Evolutionary conservation across 2,329 filamentous ascomycete species (phyloP), one percentile per base, ranked within the genome.

Genomic region (Akanthomyces lecanii): DNA sequence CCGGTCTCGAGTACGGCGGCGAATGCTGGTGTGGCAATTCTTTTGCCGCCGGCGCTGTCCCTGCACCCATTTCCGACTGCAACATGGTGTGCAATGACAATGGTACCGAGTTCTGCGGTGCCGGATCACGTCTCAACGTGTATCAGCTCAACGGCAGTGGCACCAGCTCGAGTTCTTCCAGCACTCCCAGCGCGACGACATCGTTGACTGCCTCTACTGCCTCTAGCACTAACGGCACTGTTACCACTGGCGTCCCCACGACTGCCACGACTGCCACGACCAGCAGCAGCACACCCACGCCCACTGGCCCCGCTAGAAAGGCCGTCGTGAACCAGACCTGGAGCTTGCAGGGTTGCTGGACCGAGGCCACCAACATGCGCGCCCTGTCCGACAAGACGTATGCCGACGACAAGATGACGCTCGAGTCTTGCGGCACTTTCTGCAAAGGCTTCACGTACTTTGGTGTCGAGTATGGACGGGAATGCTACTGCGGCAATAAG

Each of bases 11-110:
- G 52, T 77, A 77, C n/a, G 75, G 75, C 1, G 74, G 74, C 47
- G 76, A 78, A 71, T 78, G 76, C 18, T 78, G 73, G 67, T 78
- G 76, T 7, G 76, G 72, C 1, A 73, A 75, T 61, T 21, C 33
- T 0, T 69, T 77, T 4, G 40, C 52, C 0, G 61, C 62, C 14
- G 75, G 72, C 0, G 67, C 76, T 0, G 62, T 72, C 1, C 63
- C 70, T 12, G 73, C 75, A 0, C 63, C 71, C 0, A 68, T 68
- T 2, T 55, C 66, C 0, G 73, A 77, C 1, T 78, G 76, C 40
- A 67, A 63, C 11, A 76, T 77, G 71, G 50, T 69, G 12, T 78
- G 76, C 62, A 72, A 72, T 5, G 74, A 71, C 2, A 77, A 77
- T 50, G 63, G 67, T 2, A 75, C 72, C 10, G 75, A 78, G 60